A percentile compares a stretch with the other conserved stretches of the same genome.
These are phyloP conservation scores for Huntiella decipiens DNA, from an alignment of 2,329 filamentous ascomycete species.

Conservation along the genomic window DNA sequence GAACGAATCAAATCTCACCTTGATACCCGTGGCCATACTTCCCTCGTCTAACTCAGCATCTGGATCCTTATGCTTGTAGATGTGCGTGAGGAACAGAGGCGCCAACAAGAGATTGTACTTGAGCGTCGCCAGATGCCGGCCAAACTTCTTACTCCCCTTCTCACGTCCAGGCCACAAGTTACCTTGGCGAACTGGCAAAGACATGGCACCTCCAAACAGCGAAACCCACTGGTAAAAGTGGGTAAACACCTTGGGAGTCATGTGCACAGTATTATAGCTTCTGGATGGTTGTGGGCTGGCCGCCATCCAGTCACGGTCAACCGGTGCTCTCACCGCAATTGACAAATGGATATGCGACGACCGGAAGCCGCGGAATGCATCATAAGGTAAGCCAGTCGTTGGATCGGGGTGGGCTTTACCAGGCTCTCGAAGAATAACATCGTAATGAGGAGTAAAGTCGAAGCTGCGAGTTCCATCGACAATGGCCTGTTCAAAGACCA, in stretches of 20 bases:
- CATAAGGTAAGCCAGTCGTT: conserved; percentile 42
- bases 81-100: conserved; percentile 83
- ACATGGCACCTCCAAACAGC: conserved; percentile 86
- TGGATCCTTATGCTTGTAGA: conserved; percentile 94
- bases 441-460: conserved; percentile 80
- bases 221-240: conserved; percentile 99
- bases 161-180: conserved; percentile 78
- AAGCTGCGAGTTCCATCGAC: conserved; percentile 58
- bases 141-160: conserved; percentile 97
- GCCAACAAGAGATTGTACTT: conserved; percentile 92
- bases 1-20: conserved; percentile 88
- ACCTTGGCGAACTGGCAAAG: conserved; percentile 82
- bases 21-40: conserved; percentile 87
- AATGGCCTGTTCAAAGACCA: conserved; percentile 79
- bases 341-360: conserved; percentile 95
- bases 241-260: conserved; percentile 90
- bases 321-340: conserved; percentile 71
- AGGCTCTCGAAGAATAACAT: conserved; percentile 70
- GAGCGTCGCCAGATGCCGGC: conserved; percentile 89
- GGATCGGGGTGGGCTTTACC: conserved; percentile 43
- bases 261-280: conserved; percentile 91
- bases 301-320: conserved; percentile 69
- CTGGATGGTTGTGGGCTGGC: conserved; percentile 55
- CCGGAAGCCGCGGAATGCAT: conserved; percentile 91
- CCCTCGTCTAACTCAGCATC: conserved; percentile 62